Conservation (phyloP, 257 asterid genomes). For the Nicotiana undulata region DNA sequence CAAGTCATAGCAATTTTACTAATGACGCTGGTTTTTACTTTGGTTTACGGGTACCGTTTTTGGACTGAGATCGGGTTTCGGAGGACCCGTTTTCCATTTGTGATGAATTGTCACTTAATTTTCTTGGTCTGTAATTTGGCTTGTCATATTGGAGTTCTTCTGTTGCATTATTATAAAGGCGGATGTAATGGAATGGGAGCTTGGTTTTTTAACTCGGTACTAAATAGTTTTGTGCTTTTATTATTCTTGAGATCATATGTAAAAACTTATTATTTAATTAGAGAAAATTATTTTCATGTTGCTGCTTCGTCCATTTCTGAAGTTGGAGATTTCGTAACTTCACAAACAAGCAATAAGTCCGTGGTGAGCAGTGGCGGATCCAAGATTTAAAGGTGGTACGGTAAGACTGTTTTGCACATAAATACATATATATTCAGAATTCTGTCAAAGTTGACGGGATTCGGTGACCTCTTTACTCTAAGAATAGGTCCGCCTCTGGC, state of each 20-base stretch:
- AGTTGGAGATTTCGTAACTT: neutral
- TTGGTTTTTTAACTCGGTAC: conserved; percentile 53
- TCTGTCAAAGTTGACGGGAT: too few relatives aligned
- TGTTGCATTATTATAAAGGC: conserved; percentile 55
- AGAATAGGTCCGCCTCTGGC: too few relatives aligned
- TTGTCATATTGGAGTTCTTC: conserved; percentile 52
- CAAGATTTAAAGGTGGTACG: too few relatives aligned
- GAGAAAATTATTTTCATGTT: neutral
- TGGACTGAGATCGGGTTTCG: conserved; percentile 35
- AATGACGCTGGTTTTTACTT: conserved; percentile 29
- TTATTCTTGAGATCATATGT: conserved; percentile 34
- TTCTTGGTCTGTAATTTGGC: conserved; percentile 30
- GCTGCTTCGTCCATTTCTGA: neutral
- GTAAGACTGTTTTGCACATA: too few relatives aligned
- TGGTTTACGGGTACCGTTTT: conserved; percentile 48
- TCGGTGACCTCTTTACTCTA: too few relatives aligned
- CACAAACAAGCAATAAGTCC: neutral
- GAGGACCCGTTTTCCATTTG: conserved; percentile 24
- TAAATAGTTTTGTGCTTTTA: conserved; percentile 37
- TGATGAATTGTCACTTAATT: conserved; percentile 35
- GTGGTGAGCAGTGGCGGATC: too few relatives aligned
- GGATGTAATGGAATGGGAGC: conserved; percentile 95
- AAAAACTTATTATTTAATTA: conserved; percentile 3
- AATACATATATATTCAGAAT: too few relatives aligned
- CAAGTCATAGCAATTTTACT: conserved; percentile 60